Evolutionary conservation across 192 early-diverging fungal species (phyloP).

Genomic region (Rhizoclosmatium globosum): DNA sequence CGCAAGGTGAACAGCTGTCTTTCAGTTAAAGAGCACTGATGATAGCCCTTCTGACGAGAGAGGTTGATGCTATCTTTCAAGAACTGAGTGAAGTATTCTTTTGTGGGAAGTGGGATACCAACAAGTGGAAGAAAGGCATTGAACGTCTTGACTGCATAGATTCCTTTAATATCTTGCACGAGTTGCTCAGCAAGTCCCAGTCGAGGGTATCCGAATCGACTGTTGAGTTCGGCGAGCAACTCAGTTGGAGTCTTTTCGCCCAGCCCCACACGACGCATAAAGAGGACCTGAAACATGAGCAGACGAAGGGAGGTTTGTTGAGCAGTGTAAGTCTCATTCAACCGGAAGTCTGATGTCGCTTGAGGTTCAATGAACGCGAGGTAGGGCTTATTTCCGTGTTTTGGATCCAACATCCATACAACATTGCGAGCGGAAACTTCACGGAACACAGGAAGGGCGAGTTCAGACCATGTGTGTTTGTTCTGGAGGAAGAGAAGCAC

Average conservation of each 20-base stretch:
- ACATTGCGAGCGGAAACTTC: constrained; percentile 36
- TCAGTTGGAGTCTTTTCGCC: neutral
- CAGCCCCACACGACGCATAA: constrained; percentile 13
- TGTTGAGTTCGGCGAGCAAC: constrained; percentile 4
- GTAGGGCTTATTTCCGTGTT: constrained; percentile 33
- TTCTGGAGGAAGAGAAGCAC: constrained; percentile 1
- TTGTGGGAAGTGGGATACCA: constrained; percentile 14
- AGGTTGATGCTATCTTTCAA: neutral
- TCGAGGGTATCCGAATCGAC: constrained; percentile 7
- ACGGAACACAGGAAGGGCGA: constrained; percentile 9
- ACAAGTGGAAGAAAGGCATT: constrained; percentile 7
- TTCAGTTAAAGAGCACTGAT: neutral
- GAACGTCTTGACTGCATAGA: constrained; percentile 10
- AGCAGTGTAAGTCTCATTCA: constrained; percentile 14
- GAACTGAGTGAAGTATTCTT: constrained; percentile 4
- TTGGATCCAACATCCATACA: constrained; percentile 33
- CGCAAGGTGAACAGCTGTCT: constrained; percentile 16
- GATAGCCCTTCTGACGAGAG: neutral
- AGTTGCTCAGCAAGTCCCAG: neutral
- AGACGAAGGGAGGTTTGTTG: constrained; percentile 19
- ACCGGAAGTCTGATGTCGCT: constrained; percentile 7
- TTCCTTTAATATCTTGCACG: constrained; percentile 17
- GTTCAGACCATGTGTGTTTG: constrained; percentile 15
- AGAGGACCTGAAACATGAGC: constrained; percentile 38
- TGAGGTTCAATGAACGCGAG: constrained; percentile 40